These are phyloP conservation scores for Aspergillus intermedius DNA, from an alignment of 2,329 filamentous ascomycete genomes.

Conservation along the genomic window DNA sequence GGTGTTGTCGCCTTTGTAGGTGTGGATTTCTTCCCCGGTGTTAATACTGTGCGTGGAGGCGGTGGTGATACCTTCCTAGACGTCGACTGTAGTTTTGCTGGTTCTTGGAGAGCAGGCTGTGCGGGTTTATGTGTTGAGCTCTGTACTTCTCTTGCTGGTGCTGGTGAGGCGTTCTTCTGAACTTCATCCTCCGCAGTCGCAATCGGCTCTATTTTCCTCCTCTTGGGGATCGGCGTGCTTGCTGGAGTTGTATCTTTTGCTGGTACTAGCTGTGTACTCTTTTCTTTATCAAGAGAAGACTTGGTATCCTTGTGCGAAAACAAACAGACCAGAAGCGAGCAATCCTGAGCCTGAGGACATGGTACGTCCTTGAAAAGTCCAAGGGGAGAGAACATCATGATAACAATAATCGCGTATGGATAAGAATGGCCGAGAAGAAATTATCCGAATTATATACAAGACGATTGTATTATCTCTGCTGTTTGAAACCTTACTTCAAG, in stretches of 20 bases:
- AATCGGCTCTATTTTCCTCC: conserved; percentile 14
- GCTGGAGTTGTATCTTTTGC: background rate
- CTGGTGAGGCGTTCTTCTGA: background rate
- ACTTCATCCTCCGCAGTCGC: conserved; percentile 2
- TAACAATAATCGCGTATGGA: background rate
- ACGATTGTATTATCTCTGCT: background rate
- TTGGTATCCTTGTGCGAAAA: conserved; percentile 45
- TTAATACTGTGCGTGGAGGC: conserved; percentile 6
- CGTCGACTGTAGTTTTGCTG: conserved; percentile 15
- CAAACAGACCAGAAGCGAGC: conserved; percentile 51
- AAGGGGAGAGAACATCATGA: conserved; percentile 49
- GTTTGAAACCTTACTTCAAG: too few species aligned
- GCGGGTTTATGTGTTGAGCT: conserved; percentile 7
- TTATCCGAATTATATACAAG: too few species aligned
- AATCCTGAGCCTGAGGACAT: conserved; percentile 48
- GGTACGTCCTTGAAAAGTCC: conserved; percentile 48
- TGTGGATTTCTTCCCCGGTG: conserved; percentile 1
- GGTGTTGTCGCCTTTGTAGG: conserved; percentile 1
- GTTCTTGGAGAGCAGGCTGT: conserved; percentile 8
- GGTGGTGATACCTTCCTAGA: conserved; percentile 25
- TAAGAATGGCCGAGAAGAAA: background rate
- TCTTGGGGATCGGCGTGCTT: conserved; percentile 25
- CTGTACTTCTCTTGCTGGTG: background rate
- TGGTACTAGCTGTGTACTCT: conserved; percentile 6
- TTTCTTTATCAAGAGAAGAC: conserved; percentile 9